Evolutionary conservation across 1,139 yeast genomes (phyloP), one percentile per base, ranked within the genome.

Genomic region (Blastobotrys serpentis): DNA sequence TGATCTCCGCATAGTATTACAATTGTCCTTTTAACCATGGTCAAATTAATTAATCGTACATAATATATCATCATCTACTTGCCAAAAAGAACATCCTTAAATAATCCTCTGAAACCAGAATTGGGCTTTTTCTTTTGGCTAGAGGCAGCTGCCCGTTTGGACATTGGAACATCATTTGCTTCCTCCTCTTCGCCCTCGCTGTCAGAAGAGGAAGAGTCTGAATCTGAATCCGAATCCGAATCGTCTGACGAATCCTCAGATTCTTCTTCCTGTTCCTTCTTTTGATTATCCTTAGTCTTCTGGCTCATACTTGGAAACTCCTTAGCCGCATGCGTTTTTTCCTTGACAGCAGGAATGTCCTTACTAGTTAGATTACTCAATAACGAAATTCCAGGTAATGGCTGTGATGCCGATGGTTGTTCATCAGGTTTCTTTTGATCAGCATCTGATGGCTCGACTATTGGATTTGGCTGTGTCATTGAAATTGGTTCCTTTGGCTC

Each of bases 21-120:
- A n/a, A n/a, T n/a, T n/a, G n/a, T n/a, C n/a, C n/a, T n/a, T n/a
- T n/a, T n/a, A n/a, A n/a, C n/a, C n/a, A n/a, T n/a, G n/a, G n/a
- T n/a, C n/a, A n/a, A n/a, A n/a, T n/a, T n/a, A n/a, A 18, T 3
- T 34, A 33, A 18, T 21, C 10, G 14, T 17, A 11, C n/a, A 29
- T 29, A 29, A 11, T 10, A 29, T 7, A 10, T 29, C 7, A 10
- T 7, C 7, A 7, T 29, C 32, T 29, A 29, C 7, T 29, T 29
- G 7, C 32, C 32, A 11, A 29, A 29, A 29, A 29, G 32, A 29
- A 46, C 45, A 25, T 46, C 49, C 30, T 40, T 32, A 6, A 49
- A 18, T n/a, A 49, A 37, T 8, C 43, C 43, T 18, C 36, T 38
- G 37, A 49, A 46, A n/a, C 50, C 50, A 11, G 52, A 33, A 18